A percentile compares a stretch with the other conserved stretches of the same genome.
phyloP scores from a whole-genome alignment of 1,139 yeast genomes.

The Petasospora fabianii region DNA sequence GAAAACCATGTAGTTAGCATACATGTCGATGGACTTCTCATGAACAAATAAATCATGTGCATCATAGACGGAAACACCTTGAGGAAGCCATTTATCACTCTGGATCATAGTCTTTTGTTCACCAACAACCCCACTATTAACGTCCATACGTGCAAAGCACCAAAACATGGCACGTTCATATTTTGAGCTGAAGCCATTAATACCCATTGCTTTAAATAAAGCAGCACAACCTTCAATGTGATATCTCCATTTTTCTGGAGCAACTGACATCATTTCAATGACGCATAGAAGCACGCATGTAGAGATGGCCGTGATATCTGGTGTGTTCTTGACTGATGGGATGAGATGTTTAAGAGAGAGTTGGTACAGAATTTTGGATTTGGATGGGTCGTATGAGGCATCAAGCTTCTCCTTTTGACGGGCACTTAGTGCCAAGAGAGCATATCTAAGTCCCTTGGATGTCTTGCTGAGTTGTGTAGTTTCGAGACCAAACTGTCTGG shows the following conservation, averaged over 20 bases:
- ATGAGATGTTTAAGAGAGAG: conserved; percentile 29
- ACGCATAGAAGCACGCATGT: conserved; percentile 35
- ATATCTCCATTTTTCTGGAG: conserved; percentile 36
- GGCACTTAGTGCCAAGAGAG: conserved; percentile 33
- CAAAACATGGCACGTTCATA: conserved; percentile 36
- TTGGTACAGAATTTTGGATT: conserved; percentile 26
- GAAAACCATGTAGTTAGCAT: conserved; percentile 39
- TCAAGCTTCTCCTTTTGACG: conserved; percentile 31
- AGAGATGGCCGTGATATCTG: conserved; percentile 27
- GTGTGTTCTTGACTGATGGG: conserved; percentile 31
- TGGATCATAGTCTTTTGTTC: conserved; percentile 35
- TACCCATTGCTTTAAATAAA: conserved; percentile 34
- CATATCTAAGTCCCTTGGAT: conserved; percentile 27
- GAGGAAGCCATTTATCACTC: conserved; percentile 35
- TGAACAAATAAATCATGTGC: conserved; percentile 27
- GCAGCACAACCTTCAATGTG: conserved; percentile 39
- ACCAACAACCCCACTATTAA: conserved; percentile 35
- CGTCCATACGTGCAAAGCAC: conserved; percentile 40
- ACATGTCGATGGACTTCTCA: conserved; percentile 34
- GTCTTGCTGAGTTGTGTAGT: conserved; percentile 28
- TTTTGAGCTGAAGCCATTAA: conserved; percentile 35
- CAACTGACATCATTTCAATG: conserved; percentile 35
- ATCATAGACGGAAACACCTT: conserved; percentile 25
- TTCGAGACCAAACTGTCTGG: conserved; percentile 31
- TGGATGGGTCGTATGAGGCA: conserved; percentile 13